Percentiles rank a stretch among this genome's conserved stretches.
These are phyloP conservation scores for Pseudodiploospora longispora DNA, from an alignment of 2,329 filamentous ascomycete species.

Conservation along the genomic window DNA sequence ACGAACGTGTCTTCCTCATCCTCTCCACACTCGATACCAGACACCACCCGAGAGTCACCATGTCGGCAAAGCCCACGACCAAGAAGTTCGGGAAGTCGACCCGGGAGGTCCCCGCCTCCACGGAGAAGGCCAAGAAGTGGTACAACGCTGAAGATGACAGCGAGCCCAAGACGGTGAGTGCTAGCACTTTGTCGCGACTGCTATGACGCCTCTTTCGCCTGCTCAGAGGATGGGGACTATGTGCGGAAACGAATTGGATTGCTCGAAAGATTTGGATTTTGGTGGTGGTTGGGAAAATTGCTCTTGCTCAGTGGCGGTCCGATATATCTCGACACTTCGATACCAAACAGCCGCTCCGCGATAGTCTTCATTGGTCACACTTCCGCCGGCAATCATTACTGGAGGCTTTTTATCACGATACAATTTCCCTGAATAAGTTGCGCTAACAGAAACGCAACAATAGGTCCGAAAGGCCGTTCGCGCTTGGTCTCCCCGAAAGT, in stretches of 20 bases:
- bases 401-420: neutral
- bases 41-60: slow-evolving; percentile 47
- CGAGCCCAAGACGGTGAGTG: slow-evolving; percentile 89
- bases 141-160: slow-evolving; percentile 92
- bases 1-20: slow-evolving; percentile 27
- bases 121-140: slow-evolving; percentile 97
- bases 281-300: too few relatives aligned
- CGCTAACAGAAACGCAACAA: slow-evolving; percentile 24
- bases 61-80: slow-evolving; percentile 69
- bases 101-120: slow-evolving; percentile 77
- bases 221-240: too few relatives aligned
- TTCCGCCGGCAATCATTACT: neutral
- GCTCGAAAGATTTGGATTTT: too few relatives aligned
- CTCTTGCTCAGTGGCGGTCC: too few relatives aligned
- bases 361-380: too few relatives aligned
- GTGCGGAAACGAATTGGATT: too few relatives aligned
- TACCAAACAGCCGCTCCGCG: too few relatives aligned
- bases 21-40: slow-evolving; percentile 25
- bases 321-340: too few relatives aligned
- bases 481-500: slow-evolving; percentile 76
- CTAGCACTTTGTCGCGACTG: slow-evolving; percentile 14
- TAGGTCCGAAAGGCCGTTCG: slow-evolving; percentile 93
- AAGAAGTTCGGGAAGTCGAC: slow-evolving; percentile 98
- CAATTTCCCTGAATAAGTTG: slow-evolving; percentile 1
- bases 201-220: neutral